These are phyloP conservation scores for Candida incommunis DNA, from an alignment of 805 yeast species.

Conservation along the genomic window DNA sequence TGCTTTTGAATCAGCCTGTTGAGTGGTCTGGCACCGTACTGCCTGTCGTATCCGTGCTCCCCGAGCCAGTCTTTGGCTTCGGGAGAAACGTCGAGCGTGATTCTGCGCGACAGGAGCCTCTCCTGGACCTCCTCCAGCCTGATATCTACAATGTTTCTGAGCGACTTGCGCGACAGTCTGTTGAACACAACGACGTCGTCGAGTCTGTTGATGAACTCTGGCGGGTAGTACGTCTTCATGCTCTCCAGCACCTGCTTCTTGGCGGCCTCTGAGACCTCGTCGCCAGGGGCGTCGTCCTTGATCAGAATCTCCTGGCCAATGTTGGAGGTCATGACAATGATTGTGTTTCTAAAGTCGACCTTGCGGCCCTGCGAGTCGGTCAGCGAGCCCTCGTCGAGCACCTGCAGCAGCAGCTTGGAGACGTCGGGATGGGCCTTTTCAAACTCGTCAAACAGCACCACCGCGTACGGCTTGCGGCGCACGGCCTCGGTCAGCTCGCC, in stretches of 20 bases:
- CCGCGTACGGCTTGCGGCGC: constrained; percentile 87
- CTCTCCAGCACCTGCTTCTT: constrained; percentile 49
- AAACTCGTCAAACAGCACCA: constrained; percentile 88
- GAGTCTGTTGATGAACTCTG: constrained; percentile 87
- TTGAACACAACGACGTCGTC: constrained; percentile 92
- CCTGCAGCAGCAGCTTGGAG: constrained; percentile 81
- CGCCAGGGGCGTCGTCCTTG: constrained; percentile 36
- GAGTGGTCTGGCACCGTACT: constrained; percentile 93
- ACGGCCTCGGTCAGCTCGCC: constrained; percentile 97
- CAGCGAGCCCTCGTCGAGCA: constrained; percentile 84
- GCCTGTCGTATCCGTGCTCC: constrained; percentile 76
- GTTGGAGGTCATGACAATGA: constrained; percentile 92
- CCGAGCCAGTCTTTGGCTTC: constrained; percentile 69
- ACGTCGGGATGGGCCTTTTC: constrained; percentile 99
- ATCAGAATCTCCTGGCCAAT: constrained; percentile 86
- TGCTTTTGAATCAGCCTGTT: constrained; percentile 77
- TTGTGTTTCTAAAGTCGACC: constrained; percentile 87
- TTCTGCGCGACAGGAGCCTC: constrained; percentile 66
- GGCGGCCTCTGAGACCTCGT: constrained; percentile 39
- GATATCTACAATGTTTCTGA: constrained; percentile 71
- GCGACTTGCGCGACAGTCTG: constrained; percentile 63
- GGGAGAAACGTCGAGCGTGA: constrained; percentile 37
- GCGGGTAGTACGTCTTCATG: constrained; percentile 68
- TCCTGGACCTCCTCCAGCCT: constrained; percentile 71
- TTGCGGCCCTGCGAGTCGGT: constrained; percentile 93